Evolutionary conservation across 495 filamentous ascomycete genomes (phyloP), one percentile per base, ranked within the genome.

Genomic region (Aspergillus diversus): DNA sequence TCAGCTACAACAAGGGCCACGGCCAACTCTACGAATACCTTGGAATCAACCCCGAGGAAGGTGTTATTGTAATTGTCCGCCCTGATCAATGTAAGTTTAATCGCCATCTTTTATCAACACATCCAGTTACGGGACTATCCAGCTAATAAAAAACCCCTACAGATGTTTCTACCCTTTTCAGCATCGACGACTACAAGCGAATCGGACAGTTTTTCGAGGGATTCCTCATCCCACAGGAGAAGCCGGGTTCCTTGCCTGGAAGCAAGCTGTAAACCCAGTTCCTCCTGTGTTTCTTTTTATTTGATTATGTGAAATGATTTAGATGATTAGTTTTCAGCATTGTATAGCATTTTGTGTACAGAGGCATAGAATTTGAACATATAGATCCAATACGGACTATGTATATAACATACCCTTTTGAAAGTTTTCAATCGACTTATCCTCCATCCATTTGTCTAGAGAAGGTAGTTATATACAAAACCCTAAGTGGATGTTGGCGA

Each of bases 21-120:
- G 88, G 87, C 0, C 80, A 88, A 34, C 83, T 83, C 4, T 91
- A 91, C 63, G 75, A 88, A 42, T 73, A 77, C 7, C 87, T 88
- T 50, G 87, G 84, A 0, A 75, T 91, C 32, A 77, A 83, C 55
- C 73, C 80, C 0, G 56, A 74, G 5, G 55, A 74, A n/a, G 89
- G 89, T 0, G 84, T 82, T 0, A 48, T 89, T 33, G 77, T 86
- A 4, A 74, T 91, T 59, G 82, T 90, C 32, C 79, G 89, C 6
- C 89, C 88, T 5, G 89, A 91, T 76, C 87, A 90, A 70, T 89
- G 87, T 87, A 71, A 76, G 85, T 74, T 11, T 42, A 52, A 27
- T 16, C 17, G 48, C 15, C 48, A n/a, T 6, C 46, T 7, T 34
- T 6, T 1, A 27, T 5, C 12, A 16, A 13, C 8, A 7, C 60